These are phyloP conservation scores for Fusarium cicatricum DNA, from an alignment of 2,329 filamentous ascomycete species.

Conservation along the genomic window DNA sequence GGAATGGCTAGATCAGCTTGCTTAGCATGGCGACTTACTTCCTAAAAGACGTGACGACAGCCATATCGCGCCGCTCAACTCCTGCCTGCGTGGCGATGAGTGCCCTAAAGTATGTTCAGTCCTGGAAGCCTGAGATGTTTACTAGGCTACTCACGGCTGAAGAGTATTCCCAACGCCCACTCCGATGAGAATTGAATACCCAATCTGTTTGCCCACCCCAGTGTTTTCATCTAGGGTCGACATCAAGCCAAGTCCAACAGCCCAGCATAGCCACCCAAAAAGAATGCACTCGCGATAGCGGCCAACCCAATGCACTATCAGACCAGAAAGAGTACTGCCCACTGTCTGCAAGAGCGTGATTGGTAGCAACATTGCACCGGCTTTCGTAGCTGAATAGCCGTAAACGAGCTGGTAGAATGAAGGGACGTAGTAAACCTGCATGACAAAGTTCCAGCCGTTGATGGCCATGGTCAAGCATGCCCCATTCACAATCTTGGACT, in stretches of 20 bases:
- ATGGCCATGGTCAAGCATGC: slow-evolving; percentile 65
- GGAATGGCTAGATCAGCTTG: rapidly evolving
- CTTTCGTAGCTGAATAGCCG: slow-evolving; percentile 52
- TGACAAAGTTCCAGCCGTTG: slow-evolving; percentile 67
- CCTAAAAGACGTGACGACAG: slow-evolving; percentile 54
- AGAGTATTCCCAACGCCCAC: slow-evolving; percentile 61
- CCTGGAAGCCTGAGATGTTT: not conserved
- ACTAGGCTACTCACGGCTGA: slow-evolving; percentile 50
- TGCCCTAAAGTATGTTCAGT: slow-evolving; percentile 41
- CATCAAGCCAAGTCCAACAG: slow-evolving; percentile 60
- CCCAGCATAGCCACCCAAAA: slow-evolving; percentile 61
- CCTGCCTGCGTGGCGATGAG: slow-evolving; percentile 64
- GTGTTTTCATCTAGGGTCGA: slow-evolving; percentile 59
- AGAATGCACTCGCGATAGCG: slow-evolving; percentile 63
- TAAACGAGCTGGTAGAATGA: slow-evolving; percentile 58
- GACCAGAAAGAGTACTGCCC: slow-evolving; percentile 59
- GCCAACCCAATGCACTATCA: slow-evolving; percentile 61
- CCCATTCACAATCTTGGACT: slow-evolving; percentile 60
- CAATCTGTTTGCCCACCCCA: slow-evolving; percentile 61
- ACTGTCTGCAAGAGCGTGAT: slow-evolving; percentile 55
- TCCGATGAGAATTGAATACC: slow-evolving; percentile 61
- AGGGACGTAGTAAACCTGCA: slow-evolving; percentile 61
- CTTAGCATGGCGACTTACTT: slow-evolving; percentile 44
- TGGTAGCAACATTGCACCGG: slow-evolving; percentile 53
- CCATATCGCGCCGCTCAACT: slow-evolving; percentile 58